Base-by-base conservation (phyloP, 169 alveolate species). In the Sarcocystis neurona region DNA sequence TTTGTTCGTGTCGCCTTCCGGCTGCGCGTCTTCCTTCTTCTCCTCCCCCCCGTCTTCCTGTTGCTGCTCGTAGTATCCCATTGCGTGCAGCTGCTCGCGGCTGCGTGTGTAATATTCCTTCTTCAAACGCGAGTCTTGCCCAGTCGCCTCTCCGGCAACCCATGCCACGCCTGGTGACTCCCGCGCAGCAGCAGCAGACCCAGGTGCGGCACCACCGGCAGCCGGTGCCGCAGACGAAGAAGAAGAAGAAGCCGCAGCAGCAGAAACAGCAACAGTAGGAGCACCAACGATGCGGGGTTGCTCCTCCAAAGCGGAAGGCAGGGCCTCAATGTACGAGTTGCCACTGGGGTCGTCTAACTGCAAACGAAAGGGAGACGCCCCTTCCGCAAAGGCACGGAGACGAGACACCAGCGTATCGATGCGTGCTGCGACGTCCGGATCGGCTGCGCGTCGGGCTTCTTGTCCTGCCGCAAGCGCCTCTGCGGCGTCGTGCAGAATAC, bases 261-360 rank as follows among this genome's bases (percentile, higher is more conserved):
- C n/a, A n/a, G n/a, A n/a, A n/a, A n/a, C n/a, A n/a, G n/a, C n/a
- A n/a, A n/a, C n/a, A n/a, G n/a, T n/a, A n/a, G n/a, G n/a, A n/a
- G n/a, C n/a, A n/a, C n/a, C n/a, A n/a, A n/a, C n/a, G n/a, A n/a
- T n/a, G n/a, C n/a, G n/a, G n/a, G n/a, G n/a, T n/a, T n/a, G n/a
- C n/a, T n/a, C n/a, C n/a, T n/a, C 53, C 78, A 34, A 41, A 37
- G 77, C 87, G 0, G 6, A 32, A 95, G 46, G 97, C 95, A 97
- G 96, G 88, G 96, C 95, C 93, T 98, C 98, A 46, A 97, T 93
- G 93, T 95, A 97, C 84, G 98, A 94, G 91, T 97, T 97, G 60
- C 99, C 99, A 90, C 98, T 94, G n/a, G 99, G 99, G 88, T 98
- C 99, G 89, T 98, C 98, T 48, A 98, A 74, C 37, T 93, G 94